These are phyloP conservation scores for Eimeria praecox DNA, from an alignment of 169 alveolate genomes.

Conservation along the genomic window DNA sequence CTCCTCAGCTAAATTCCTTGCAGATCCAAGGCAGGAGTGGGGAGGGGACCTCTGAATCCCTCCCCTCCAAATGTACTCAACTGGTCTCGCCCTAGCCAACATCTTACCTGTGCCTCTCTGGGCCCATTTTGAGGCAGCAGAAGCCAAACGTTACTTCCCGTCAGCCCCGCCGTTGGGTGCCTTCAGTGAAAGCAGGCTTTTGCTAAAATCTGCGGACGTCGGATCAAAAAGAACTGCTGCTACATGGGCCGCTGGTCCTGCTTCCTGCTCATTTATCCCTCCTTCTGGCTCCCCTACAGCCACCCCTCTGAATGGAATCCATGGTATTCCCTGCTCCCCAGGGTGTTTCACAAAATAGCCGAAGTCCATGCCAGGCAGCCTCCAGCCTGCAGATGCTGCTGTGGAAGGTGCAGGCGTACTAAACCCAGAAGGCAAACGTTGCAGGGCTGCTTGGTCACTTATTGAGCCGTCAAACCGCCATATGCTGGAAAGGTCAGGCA, in stretches of 20 bases:
- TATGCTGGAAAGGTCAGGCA: neutral
- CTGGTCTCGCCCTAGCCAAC: too few relatives aligned
- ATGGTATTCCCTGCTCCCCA: neutral
- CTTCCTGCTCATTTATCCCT: neutral
- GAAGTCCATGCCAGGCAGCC: neutral
- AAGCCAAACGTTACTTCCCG: too few relatives aligned
- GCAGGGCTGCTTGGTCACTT: neutral
- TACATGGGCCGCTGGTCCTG: neutral
- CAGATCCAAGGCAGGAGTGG: too few relatives aligned
- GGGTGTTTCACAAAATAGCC: neutral
- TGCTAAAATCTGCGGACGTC: neutral
- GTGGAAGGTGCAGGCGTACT: neutral
- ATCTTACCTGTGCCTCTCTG: too few relatives aligned
- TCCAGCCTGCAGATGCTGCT: neutral
- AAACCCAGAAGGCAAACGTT: neutral
- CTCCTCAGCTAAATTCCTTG: too few relatives aligned
- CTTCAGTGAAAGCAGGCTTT: neutral
- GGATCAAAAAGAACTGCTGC: neutral
- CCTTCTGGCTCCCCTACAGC: neutral
- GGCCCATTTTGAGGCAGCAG: neutral
- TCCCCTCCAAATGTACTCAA: too few relatives aligned
- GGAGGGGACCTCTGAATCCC: too few relatives aligned
- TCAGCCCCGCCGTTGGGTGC: neutral
- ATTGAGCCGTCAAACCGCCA: neutral
- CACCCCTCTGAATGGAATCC: neutral